Percentiles rank a stretch among this genome's conserved stretches.
These are phyloP conservation scores for Aspergillus biplanus DNA, from an alignment of 495 filamentous ascomycete genomes.

Conservation along the genomic window DNA sequence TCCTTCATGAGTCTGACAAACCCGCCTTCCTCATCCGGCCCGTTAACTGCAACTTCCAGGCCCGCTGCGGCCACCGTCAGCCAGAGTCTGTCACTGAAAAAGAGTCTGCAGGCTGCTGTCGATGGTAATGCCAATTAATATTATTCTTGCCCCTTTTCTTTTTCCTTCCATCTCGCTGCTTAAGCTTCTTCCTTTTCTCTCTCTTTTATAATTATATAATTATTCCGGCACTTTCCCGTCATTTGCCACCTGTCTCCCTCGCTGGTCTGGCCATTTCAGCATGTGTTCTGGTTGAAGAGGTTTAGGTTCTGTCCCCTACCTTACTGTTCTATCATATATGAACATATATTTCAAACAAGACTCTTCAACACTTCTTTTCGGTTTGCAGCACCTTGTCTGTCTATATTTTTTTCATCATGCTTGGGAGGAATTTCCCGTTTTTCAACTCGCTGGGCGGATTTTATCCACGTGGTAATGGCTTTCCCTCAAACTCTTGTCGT, in stretches of 20 bases:
- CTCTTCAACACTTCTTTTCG: slow-evolving; percentile 7
- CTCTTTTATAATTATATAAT: slow-evolving; percentile 4
- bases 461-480: slow-evolving; percentile 55
- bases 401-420: slow-evolving; percentile 42
- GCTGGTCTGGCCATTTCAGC: slow-evolving; percentile 17
- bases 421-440: slow-evolving; percentile 48
- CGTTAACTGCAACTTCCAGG: slow-evolving; percentile 50
- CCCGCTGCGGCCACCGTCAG: slow-evolving; percentile 43
- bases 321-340: slow-evolving; percentile 14
- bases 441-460: slow-evolving; percentile 47
- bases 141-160: slow-evolving; percentile 24
- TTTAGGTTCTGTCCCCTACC: slow-evolving; percentile 11
- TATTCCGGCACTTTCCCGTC: slow-evolving; percentile 19
- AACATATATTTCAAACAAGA: slow-evolving; percentile 1
- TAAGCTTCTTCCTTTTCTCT: slow-evolving; percentile 23
- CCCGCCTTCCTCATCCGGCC: slow-evolving; percentile 57
- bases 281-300: slow-evolving; percentile 28
- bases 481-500: slow-evolving; percentile 28
- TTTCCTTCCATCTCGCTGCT: neutral
- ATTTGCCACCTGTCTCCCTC: slow-evolving; percentile 21
- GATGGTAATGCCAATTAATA: slow-evolving; percentile 64
- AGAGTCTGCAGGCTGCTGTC: slow-evolving; percentile 74
- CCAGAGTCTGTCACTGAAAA: slow-evolving; percentile 67
- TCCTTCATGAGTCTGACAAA: slow-evolving; percentile 57
- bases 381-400: slow-evolving; percentile 15